phyloP scores from a whole-genome alignment of 202 grass and related monocot genomes.

The Setaria italica region DNA sequence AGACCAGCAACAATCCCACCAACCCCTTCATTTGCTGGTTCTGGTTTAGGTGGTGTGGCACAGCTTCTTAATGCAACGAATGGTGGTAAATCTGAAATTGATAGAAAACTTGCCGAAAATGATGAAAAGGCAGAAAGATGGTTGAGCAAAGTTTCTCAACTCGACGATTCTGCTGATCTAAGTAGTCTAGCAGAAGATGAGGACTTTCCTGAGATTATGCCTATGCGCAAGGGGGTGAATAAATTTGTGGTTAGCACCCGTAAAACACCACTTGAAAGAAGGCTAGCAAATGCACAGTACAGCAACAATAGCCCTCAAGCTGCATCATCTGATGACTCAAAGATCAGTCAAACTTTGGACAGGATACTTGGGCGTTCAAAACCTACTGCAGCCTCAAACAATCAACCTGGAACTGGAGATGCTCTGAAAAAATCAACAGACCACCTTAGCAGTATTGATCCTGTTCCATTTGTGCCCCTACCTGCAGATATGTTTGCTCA shows the following conservation, averaged over 20 bases:
- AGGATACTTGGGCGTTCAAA: constrained; percentile 74
- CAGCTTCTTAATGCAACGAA: constrained; percentile 65
- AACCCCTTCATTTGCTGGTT: constrained; percentile 36
- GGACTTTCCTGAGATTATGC: constrained; percentile 85
- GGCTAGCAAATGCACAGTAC: constrained; percentile 61
- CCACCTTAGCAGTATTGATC: constrained; percentile 51
- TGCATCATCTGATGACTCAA: constrained; percentile 47
- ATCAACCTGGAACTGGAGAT: constrained; percentile 37
- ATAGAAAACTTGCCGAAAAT: constrained; percentile 66
- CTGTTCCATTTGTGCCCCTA: constrained; percentile 81
- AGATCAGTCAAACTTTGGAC: constrained; percentile 86
- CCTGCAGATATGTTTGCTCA: constrained; percentile 75
- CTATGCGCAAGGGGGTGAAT: constrained; percentile 76
- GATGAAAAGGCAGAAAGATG: constrained; percentile 82
- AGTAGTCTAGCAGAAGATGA: constrained; percentile 65
- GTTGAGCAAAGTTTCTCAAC: constrained; percentile 79
- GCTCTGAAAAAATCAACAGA: constrained; percentile 43
- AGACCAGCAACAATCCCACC: constrained; percentile 59
- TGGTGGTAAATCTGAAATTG: constrained; percentile 62
- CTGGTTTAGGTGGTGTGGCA: constrained; percentile 53
- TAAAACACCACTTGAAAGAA: constrained; percentile 73
- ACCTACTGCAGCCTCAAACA: constrained; percentile 35
- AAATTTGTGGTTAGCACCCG: constrained; percentile 77
- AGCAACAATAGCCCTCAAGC: constrained; percentile 38
- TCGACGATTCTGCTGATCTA: constrained; percentile 65